A percentile compares a stretch with the other conserved stretches of the same genome.
These are phyloP conservation scores for Zopfia rhizophila DNA, from an alignment of 2,329 filamentous ascomycete species.

Conservation along the genomic window DNA sequence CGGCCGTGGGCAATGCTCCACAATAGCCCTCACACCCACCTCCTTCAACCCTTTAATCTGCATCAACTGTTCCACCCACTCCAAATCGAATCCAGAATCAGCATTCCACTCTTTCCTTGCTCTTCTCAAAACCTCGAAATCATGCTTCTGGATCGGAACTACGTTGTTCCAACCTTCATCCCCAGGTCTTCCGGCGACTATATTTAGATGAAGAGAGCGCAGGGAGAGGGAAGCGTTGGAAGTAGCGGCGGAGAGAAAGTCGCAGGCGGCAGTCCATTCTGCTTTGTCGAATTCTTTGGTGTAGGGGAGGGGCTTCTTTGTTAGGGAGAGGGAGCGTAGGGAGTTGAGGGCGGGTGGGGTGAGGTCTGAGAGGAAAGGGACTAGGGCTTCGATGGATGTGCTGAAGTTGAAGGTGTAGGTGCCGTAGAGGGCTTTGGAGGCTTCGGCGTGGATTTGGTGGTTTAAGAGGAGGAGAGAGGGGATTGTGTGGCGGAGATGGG, in stretches of 20 bases:
- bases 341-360: conserved; percentile 60
- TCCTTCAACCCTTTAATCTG: conserved; percentile 61
- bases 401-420: conserved; percentile 69
- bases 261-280: conserved; percentile 66
- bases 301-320: conserved; percentile 66
- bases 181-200: conserved; percentile 65
- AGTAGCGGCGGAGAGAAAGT: conserved; percentile 51
- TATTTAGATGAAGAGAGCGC: conserved; percentile 54
- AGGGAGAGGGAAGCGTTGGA: conserved; percentile 41
- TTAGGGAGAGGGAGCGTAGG: conserved; percentile 63
- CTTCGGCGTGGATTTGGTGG: conserved; percentile 63
- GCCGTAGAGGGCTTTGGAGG: conserved; percentile 66
- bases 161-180: conserved; percentile 62
- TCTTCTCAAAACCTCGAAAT: conserved; percentile 38
- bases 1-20: conserved; percentile 65
- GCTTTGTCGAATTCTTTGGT: conserved; percentile 65
- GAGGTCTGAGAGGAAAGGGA: conserved; percentile 69
- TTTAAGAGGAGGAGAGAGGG: conserved; percentile 39
- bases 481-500: conserved; percentile 56
- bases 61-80: conserved; percentile 68
- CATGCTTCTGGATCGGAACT: conserved; percentile 26
- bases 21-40: conserved; percentile 63
- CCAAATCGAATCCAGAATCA: conserved; percentile 52
- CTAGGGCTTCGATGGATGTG: conserved; percentile 68
- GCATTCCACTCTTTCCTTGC: conserved; percentile 37